Base-by-base conservation (phyloP, 2,329 filamentous ascomycete species). In the Ophiostoma himal-ulmi region DNA sequence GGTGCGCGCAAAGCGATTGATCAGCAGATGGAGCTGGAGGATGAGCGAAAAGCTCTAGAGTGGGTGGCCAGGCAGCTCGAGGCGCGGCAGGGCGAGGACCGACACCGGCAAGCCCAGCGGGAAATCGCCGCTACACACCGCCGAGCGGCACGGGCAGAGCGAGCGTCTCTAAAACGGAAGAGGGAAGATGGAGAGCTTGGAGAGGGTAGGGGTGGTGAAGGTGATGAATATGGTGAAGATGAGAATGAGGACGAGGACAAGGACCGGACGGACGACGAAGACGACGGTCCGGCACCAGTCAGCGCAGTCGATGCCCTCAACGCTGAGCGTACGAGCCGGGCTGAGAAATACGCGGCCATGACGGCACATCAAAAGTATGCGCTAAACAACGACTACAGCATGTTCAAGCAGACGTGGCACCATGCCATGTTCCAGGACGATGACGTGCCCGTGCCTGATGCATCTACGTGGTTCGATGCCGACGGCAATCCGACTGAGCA, bases 401-500 rank as follows among this genome's bases (percentile, higher is more conserved):
- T 79, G n/a, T 88, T 88, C 81, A 87, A 86, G 76, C 83, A 83
- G 74, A 77, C 83, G 34, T 86, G 85, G 84, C 85, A 88, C 76
- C 83, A 86, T 72, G 82, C 84, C 5, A 77, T 82, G 54, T 81
- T 83, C 68, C 82, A 81, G 5, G 80, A 83, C 44, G 81, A 83
- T 34, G 82, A 83, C 0, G 81, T 84, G 10, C 81, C 82, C 0
- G 76, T 88, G 0, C 84, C 86, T 0, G 83, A 87, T 71, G 80
- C 85, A 0, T 81, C 81, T 2, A 80, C 79, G 14, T 88, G 86
- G 86, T 88, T 88, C 54, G 71, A 71, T 2, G 71, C 71, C 6
- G 10, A 26, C 26, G 79, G 75, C 2, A 79, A 75, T 1, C 78
- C 75, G 13, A 69, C 5, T 5, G 67, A 69, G 36, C 1, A 74